A percentile compares a stretch with the other conserved stretches of the same genome.
Conservation (phyloP, 2,329 filamentous ascomycete species). For the Ceratocystis destructans region DNA sequence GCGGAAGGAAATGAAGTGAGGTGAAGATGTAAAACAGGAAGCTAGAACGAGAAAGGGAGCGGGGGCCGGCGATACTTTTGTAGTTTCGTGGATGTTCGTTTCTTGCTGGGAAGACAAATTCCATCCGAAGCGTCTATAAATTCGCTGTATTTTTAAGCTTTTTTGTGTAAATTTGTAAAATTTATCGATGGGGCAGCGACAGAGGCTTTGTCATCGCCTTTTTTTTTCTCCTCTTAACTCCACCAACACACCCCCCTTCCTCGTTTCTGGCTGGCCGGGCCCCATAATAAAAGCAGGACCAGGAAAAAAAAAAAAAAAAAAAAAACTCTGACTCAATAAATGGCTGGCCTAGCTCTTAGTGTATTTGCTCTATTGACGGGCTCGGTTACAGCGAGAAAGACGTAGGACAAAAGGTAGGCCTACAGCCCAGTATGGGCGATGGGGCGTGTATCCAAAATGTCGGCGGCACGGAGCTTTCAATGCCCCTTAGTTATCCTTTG, state of each 20-base stretch:
- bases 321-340: constrained; percentile 8
- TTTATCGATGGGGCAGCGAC: background rate
- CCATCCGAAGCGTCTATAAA: background rate
- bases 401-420: background rate
- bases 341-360: no score
- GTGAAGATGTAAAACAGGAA: background rate
- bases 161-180: background rate
- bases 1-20: background rate
- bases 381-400: background rate
- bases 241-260: background rate
- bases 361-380: background rate
- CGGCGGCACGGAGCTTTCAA: background rate
- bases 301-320: background rate
- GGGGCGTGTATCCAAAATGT: background rate
- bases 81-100: background rate
- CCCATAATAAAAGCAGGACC: background rate
- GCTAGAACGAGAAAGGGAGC: background rate
- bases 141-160: background rate
- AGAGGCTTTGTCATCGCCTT: background rate
- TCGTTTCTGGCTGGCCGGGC: background rate
- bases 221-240: background rate
- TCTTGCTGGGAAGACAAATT: background rate
- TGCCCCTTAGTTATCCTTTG: background rate
- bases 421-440: background rate
- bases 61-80: constrained; percentile 8